Conservation (phyloP, 148 eudicot genomes). For the Agrostemma githago region DNA sequence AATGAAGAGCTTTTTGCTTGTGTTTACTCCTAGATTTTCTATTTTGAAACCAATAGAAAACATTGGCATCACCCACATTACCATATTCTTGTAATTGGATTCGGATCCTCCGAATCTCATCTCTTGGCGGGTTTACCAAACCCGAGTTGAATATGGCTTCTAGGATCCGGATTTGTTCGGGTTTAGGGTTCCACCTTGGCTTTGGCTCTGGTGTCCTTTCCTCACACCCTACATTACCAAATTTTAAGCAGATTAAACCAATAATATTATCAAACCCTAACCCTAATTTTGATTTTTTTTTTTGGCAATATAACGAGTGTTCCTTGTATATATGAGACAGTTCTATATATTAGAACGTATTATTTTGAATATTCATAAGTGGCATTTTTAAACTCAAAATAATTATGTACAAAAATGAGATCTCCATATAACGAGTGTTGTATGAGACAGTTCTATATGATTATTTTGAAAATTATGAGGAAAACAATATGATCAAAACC, state of each 20-base stretch:
- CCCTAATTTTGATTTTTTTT: too few relatives aligned
- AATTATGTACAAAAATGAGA: too few relatives aligned
- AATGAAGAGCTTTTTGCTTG: conserved; percentile 59
- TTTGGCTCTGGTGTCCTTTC: conserved; percentile 83
- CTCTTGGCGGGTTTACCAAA: conserved; percentile 91
- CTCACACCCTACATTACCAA: conserved; percentile 37
- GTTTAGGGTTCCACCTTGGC: conserved; percentile 96
- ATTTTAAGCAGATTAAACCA: background rate
- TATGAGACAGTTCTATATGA: too few relatives aligned
- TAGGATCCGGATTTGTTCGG: conserved; percentile 85
- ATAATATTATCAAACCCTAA: conserved; percentile 18
- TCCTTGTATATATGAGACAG: too few relatives aligned
- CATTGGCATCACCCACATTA: conserved; percentile 94
- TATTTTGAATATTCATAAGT: too few relatives aligned
- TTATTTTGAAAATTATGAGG: too few relatives aligned
- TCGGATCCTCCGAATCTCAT: conserved; percentile 80
- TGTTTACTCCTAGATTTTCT: conserved; percentile 83
- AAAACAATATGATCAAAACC: too few relatives aligned
- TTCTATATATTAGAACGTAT: too few relatives aligned
- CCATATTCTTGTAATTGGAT: conserved; percentile 78
- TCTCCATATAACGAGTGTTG: too few relatives aligned
- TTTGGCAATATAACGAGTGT: too few relatives aligned
- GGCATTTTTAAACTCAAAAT: too few relatives aligned
- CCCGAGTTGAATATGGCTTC: conserved; percentile 95
- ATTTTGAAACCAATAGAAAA: conserved; percentile 97